Base-by-base conservation (phyloP, 805 yeast species). In the Saturnispora besseyi region DNA sequence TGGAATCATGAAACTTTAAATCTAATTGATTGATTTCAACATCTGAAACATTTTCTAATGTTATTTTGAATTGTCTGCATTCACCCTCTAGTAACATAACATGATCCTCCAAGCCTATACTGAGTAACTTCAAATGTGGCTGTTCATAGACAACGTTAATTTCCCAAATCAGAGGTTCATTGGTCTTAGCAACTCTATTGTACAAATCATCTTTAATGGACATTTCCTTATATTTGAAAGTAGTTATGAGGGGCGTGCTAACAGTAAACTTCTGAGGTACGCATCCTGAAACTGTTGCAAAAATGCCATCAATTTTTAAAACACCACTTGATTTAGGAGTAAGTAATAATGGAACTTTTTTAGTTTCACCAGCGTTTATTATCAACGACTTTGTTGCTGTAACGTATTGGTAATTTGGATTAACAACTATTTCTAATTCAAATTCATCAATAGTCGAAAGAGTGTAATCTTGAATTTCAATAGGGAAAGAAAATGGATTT, bases 31-130 rank as follows among this genome's bases (percentile, higher is more conserved):
- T 77, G 41, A 84, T 78, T 0, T 72, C 59, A 3, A 82, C 80
- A 4, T 65, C 60, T 0, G 91, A 81, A 18, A 74, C 70, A 61
- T 88, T 87, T 44, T 74, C 72, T 31, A 88, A 63, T 1, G 65
- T 62, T 5, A 87, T 62, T 1, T 72, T 66, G 52, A 85, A 77
- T 1, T 61, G 54, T 46, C 71, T 72, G 38, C 70, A 67, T 57
- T 88, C 93, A 8, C 96, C 96, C 60, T 87, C 95, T 11, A 88
- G 64, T 13, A 87, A 64, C 87, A 87, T 83, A 4, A 83, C 58
- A 3, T 79, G 79, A 56, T 81, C 82, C 21, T 76, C 73, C 12
- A 82, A 71, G 57, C 78, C 75, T 6, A 76, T 66, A 40, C 75
- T 72, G 1, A 76, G 65, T 12, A 82, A 59, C 2, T 77, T 71